Conservation (phyloP, 164 flowering plant genomes). For the Magnolia changhungtana region DNA sequence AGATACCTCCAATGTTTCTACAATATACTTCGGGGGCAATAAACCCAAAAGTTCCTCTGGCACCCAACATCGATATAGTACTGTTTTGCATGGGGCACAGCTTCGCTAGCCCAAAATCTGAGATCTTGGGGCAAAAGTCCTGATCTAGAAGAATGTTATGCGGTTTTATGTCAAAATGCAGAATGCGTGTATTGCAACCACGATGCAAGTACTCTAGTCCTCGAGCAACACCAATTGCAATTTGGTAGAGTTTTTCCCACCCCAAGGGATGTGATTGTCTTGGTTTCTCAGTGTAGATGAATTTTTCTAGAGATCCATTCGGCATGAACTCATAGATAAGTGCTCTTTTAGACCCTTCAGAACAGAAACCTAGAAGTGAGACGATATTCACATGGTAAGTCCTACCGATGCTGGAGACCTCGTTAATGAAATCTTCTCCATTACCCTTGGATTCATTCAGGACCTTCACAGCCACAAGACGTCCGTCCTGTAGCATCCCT, state of each 20-base stretch:
- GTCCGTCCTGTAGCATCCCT: slow-evolving; percentile 35
- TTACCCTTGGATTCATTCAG: slow-evolving; percentile 13
- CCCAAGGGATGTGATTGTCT: background rate
- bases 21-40: slow-evolving; percentile 12
- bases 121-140: slow-evolving; percentile 8
- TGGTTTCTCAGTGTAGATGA: background rate
- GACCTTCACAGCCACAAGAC: slow-evolving; percentile 42
- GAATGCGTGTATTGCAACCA: slow-evolving; percentile 7
- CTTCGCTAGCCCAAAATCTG: slow-evolving; percentile 12
- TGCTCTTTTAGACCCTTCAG: slow-evolving; percentile 9
- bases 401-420: slow-evolving; percentile 11
- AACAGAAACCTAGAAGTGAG: background rate
- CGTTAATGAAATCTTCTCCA: slow-evolving; percentile 13
- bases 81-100: slow-evolving; percentile 1
- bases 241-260: background rate
- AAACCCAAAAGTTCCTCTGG: slow-evolving; percentile 8
- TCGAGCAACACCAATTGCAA: background rate
- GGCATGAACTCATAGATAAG: slow-evolving; percentile 13
- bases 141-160: slow-evolving; percentile 10
- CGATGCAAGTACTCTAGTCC: slow-evolving; percentile 11
- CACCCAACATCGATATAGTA: background rate
- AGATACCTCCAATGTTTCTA: slow-evolving; percentile 6
- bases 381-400: slow-evolving; percentile 10
- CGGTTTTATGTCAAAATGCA: slow-evolving; percentile 12
- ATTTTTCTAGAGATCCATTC: slow-evolving; percentile 10